Evolutionary conservation across 106 monocot genomes (phyloP).

Genomic region (Allium fistulosum): DNA sequence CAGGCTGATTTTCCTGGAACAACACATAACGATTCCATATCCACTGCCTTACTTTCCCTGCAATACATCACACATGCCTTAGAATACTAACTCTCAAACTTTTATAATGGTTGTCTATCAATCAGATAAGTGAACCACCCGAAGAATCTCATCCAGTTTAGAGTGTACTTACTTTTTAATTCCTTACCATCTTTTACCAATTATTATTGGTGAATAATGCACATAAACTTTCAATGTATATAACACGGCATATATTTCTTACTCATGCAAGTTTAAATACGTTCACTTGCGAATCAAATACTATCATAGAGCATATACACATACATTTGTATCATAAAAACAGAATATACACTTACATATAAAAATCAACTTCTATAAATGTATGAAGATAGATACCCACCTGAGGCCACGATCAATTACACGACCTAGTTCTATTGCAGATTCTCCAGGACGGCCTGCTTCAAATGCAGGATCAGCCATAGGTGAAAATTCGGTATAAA

Average conservation of each 20-base stretch:
- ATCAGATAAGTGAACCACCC: too few species aligned
- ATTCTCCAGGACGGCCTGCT: constrained; percentile 76
- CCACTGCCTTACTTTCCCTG: constrained; percentile 97
- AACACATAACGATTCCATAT: constrained; percentile 94
- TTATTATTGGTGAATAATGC: background rate
- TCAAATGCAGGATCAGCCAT: constrained; percentile 99
- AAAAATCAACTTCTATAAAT: background rate
- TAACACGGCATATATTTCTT: too few species aligned
- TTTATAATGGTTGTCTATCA: too few species aligned
- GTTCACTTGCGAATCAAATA: too few species aligned
- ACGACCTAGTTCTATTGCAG: constrained; percentile 83
- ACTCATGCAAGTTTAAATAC: too few species aligned
- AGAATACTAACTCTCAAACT: background rate
- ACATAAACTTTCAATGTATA: background rate
- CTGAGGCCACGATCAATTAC: constrained; percentile 87
- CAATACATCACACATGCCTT: constrained; percentile 5
- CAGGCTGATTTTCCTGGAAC: constrained; percentile 93
- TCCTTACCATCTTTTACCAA: too few species aligned
- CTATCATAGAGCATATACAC: too few species aligned
- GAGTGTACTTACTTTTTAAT: too few species aligned
- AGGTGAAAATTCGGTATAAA: constrained; percentile 84
- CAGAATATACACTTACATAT: background rate
- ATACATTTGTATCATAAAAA: too few species aligned
- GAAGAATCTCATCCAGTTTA: too few species aligned
- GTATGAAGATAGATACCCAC: constrained; percentile 27